Conservation (phyloP, 2,329 filamentous ascomycete species). For the Fusarium duplospermum region DNA sequence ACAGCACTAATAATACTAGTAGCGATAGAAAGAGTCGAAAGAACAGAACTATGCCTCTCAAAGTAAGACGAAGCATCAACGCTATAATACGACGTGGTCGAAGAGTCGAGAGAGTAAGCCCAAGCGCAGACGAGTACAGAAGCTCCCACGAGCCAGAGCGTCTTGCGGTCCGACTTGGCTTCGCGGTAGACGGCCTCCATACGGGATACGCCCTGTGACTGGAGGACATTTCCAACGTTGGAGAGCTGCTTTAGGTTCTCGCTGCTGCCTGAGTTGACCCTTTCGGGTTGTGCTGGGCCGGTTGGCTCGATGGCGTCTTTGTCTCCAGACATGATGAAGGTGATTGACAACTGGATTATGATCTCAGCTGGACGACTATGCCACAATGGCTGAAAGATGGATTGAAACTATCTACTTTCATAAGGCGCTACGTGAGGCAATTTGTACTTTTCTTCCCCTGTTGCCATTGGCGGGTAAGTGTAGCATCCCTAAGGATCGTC, state of each 20-base stretch:
- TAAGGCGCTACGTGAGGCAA: neutral
- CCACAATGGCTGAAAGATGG: neutral
- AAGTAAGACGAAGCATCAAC: slow-evolving; percentile 42
- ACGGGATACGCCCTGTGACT: slow-evolving; percentile 44
- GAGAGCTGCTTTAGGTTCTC: slow-evolving; percentile 27
- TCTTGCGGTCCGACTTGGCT: slow-evolving; percentile 38
- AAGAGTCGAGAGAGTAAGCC: slow-evolving; percentile 47
- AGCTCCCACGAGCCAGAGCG: slow-evolving; percentile 43
- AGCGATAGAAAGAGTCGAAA: slow-evolving; percentile 46
- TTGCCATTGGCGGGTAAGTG: neutral
- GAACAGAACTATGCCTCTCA: slow-evolving; percentile 43
- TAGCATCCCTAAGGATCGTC: neutral
- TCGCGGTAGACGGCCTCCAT: slow-evolving; percentile 48
- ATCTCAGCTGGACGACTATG: neutral
- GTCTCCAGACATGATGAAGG: slow-evolving; percentile 16
- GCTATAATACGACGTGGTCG: slow-evolving; percentile 46
- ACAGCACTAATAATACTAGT: slow-evolving; percentile 60
- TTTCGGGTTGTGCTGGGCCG: slow-evolving; percentile 1
- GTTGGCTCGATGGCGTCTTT: slow-evolving; percentile 18
- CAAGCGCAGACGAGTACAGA: slow-evolving; percentile 48
- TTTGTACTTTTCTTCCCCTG: slow-evolving; percentile 1
- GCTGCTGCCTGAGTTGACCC: slow-evolving; percentile 20
- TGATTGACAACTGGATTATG: neutral
- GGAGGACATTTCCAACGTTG: slow-evolving; percentile 34
- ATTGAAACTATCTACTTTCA: neutral